phyloP scores from a whole-genome alignment of 345 rosid species.

The Euphorbia peplus region DNA sequence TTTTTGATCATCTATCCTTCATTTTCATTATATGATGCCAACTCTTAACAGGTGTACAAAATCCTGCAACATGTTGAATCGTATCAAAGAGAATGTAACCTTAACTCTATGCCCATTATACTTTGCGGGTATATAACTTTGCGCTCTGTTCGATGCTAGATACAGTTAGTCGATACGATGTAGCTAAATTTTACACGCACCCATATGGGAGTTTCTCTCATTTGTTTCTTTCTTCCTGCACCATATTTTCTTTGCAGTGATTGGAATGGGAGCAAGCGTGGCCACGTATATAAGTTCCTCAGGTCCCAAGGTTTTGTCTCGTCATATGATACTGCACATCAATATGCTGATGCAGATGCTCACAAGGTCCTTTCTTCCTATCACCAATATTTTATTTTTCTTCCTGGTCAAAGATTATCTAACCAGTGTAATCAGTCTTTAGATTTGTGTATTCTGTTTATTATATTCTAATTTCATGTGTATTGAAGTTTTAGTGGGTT shows the following conservation, averaged over 20 bases:
- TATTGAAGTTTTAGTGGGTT: constrained; percentile 23
- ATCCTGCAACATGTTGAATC: constrained; percentile 25
- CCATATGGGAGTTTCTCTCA: background rate
- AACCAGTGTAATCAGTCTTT: too few species aligned
- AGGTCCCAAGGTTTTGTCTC: constrained; percentile 32
- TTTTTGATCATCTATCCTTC: background rate
- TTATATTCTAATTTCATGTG: constrained; percentile 20
- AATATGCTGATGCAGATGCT: constrained; percentile 30
- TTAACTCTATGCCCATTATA: constrained; percentile 20
- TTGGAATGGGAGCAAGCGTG: constrained; percentile 36
- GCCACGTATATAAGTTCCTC: constrained; percentile 32
- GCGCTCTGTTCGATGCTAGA: background rate
- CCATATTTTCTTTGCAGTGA: constrained; percentile 14
- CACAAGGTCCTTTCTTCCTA: constrained; percentile 19
- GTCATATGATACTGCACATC: constrained; percentile 32
- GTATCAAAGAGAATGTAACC: constrained; percentile 23
- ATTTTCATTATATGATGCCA: background rate
- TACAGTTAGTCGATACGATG: background rate
- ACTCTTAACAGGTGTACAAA: constrained; percentile 18
- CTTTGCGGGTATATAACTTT: constrained; percentile 21
- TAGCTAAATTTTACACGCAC: background rate
- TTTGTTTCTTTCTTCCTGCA: constrained; percentile 8
- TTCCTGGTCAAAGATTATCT: background rate
- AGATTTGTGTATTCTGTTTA: background rate
- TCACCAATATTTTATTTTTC: background rate